Conservation (phyloP, 2,329 filamentous ascomycete species). For the Aureobasidium sp. region DNA sequence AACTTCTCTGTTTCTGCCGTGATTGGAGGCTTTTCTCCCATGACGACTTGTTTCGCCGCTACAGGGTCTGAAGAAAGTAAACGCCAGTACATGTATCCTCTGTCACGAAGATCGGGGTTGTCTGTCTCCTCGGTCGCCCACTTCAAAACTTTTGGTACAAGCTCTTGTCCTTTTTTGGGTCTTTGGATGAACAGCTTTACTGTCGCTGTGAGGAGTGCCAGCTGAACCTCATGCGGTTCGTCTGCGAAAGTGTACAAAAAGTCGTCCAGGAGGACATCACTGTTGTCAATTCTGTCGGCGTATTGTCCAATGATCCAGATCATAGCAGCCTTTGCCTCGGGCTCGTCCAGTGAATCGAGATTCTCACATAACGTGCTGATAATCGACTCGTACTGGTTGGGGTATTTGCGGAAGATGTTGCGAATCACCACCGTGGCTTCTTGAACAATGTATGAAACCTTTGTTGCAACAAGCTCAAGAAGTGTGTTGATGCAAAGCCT, state of each 20-base stretch:
- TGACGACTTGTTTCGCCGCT: constrained; percentile 79
- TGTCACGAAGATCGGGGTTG: constrained; percentile 89
- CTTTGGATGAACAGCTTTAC: constrained; percentile 98
- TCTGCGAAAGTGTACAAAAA: constrained; percentile 92
- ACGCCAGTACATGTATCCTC: constrained; percentile 99
- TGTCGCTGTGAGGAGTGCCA: constrained; percentile 88
- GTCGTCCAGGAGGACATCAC: constrained; percentile 86
- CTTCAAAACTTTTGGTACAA: constrained; percentile 91
- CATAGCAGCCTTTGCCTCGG: constrained; percentile 96
- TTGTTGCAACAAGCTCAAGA: constrained; percentile 90
- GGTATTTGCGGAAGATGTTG: constrained; percentile 99
- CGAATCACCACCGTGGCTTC: constrained; percentile 97
- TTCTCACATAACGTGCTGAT: constrained; percentile 94
- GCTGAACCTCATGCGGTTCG: constrained; percentile 90
- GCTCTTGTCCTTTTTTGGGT: constrained; percentile 85
- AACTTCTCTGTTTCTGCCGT: constrained; percentile 93
- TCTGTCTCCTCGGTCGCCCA: constrained; percentile 99
- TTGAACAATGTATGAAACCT: constrained; percentile 97
- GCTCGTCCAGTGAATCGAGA: constrained; percentile 91
- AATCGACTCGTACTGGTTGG: constrained; percentile 97
- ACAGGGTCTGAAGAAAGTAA: constrained; percentile 86
- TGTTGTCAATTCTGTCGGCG: constrained; percentile 94
- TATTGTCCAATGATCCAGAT: constrained; percentile 99
- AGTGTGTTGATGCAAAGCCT: constrained; percentile 86
- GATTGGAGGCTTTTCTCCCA: constrained; percentile 95